Base-by-base conservation (phyloP, 176 grass and related monocot genomes). In the Hyparrhenia diplandra region DNA sequence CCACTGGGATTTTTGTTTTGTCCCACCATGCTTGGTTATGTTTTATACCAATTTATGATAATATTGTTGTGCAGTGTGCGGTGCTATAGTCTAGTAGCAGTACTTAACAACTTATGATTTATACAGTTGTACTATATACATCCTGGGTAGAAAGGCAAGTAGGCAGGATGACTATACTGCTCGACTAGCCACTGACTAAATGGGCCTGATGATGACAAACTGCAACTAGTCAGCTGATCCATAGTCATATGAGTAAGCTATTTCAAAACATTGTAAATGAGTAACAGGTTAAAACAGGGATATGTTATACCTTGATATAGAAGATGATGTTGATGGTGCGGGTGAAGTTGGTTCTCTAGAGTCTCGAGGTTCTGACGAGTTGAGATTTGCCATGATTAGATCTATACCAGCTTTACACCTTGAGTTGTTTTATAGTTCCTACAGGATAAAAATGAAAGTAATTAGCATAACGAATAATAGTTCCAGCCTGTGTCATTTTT, bases 281-380 rank as follows among this genome's bases (percentile, higher is more conserved):
- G 27, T 0, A 65, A 41, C 6, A 51, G 20, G 9, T 24, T 37
- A 25, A 29, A 37, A 27, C 18, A 5, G 32, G 42, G 64, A 76
- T 68, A 29, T 51, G 59, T 13, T 71, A 88, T 98, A 98, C 95
- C 95, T 88, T 60, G 92, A 93, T 85, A 67, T 86, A 82, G 88
- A 88, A 81, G 95, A 91, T 21, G 92, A 94, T 7, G 86, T 84
- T 74, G 92, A 95, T 41, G 86, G 86, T 31, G 71, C 31, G 8
- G 92, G 90, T 75, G 92, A 98, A 91, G 80, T 62, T 32, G 77
- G 40, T 47, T 87, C 81, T 31, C 37, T 29, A 23, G 83, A 82
- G 4, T 85, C 71, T 13, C 46, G 92, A 41, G 37, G 77, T 69
- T 83, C 80, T 25, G 86, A 69, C 28, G 72, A 85, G 71, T 81